Evolutionary conservation across 208 protist genomes (phyloP).

Genomic region (Leishmania tropica): DNA sequence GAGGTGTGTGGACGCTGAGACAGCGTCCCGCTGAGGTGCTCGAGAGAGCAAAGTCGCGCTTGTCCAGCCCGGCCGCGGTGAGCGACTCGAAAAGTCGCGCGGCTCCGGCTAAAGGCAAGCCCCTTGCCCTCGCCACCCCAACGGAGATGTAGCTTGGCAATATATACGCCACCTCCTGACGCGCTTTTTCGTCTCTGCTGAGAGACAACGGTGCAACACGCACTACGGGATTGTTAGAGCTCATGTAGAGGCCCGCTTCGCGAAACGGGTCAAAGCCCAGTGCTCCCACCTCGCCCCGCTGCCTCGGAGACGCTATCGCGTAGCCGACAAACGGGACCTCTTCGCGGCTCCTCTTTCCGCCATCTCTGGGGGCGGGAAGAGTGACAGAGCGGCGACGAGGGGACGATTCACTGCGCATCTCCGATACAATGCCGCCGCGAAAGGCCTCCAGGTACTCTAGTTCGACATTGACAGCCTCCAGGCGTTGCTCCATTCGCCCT

Average conservation of each 20-base stretch:
- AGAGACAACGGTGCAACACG: constrained; percentile 6
- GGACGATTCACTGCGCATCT: not conserved
- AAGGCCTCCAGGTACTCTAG: constrained; percentile 16
- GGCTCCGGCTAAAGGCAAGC: not conserved
- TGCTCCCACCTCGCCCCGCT: not conserved
- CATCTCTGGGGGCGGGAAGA: not conserved
- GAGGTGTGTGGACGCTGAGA: not conserved
- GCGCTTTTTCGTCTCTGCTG: constrained; percentile 9
- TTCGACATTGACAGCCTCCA: constrained; percentile 4
- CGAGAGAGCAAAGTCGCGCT: not conserved
- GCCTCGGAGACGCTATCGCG: not conserved
- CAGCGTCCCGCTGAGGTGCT: not conserved
- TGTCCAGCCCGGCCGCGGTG: not conserved
- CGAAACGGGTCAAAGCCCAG: constrained; percentile 7
- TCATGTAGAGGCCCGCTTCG: constrained; percentile 18
- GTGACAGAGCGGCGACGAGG: not conserved
- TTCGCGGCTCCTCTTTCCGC: constrained; percentile 4
- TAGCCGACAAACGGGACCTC: not conserved
- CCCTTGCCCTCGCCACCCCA: not conserved
- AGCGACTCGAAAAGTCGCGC: not conserved
- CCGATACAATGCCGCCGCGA: constrained; percentile 1
- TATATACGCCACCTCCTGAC: constrained; percentile 12
- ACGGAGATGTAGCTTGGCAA: not conserved
- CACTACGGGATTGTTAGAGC: constrained; percentile 4
- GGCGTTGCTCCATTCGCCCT: not conserved